A percentile compares a stretch with the other conserved stretches of the same genome.
Evolutionary conservation across 75 land plant species (phyloP).

Genomic region (Selaginella tamariscina): DNA sequence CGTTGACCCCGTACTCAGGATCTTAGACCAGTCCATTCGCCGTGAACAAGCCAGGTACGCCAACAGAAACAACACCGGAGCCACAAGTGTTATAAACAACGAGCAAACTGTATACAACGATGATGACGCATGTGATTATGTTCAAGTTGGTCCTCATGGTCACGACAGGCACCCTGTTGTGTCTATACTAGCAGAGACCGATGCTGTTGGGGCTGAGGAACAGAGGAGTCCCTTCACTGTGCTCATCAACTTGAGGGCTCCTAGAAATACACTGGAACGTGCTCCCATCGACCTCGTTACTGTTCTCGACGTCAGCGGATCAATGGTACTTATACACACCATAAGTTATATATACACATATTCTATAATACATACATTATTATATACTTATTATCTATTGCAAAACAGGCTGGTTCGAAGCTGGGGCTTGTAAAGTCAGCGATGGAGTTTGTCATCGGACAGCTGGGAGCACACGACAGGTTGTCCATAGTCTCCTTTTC

Average conservation of each 20-base stretch:
- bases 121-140: background rate
- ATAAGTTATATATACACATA: no score
- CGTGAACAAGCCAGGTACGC: background rate
- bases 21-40: background rate
- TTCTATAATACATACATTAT: no score
- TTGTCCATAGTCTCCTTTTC: background rate
- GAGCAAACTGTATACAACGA: background rate
- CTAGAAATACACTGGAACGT: background rate
- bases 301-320: conserved; percentile 28
- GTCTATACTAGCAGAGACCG: background rate
- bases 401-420: conserved; percentile 9
- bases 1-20: background rate
- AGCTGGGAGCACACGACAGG: conserved; percentile 3
- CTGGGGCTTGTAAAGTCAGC: conserved; percentile 5
- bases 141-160: background rate
- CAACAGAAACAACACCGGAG: background rate
- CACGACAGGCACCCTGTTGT: background rate
- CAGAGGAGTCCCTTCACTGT: background rate
- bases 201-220: background rate
- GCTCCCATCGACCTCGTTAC: conserved; percentile 31
- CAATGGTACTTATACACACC: no score
- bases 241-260: background rate
- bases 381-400: no score
- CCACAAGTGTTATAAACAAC: background rate
- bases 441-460: conserved; percentile 1